phyloP scores from a whole-genome alignment of 2,329 filamentous ascomycete species.

The Plenodomus tracheiphilus region DNA sequence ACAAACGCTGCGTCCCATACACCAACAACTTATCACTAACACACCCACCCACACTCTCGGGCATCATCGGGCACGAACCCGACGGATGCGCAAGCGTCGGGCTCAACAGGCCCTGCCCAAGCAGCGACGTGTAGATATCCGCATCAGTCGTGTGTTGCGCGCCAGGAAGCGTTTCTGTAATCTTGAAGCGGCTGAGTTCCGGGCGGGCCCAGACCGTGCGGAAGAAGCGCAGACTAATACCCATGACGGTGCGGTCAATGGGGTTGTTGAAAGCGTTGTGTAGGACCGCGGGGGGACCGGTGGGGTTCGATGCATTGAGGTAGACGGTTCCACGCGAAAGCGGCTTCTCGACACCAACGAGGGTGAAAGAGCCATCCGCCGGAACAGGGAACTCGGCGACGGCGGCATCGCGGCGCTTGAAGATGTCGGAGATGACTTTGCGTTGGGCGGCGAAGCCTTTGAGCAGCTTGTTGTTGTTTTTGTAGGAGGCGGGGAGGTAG shows the following conservation, averaged over 20 bases:
- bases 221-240: constrained; percentile 39
- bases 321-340: constrained; percentile 39
- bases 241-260: constrained; percentile 30
- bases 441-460: constrained; percentile 28
- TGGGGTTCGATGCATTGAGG: constrained; percentile 37
- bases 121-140: constrained; percentile 23
- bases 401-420: constrained; percentile 26
- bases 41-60: constrained; percentile 30
- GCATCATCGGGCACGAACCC: constrained; percentile 37
- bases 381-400: constrained; percentile 42
- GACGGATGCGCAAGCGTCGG: constrained; percentile 38
- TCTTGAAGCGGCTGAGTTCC: constrained; percentile 25
- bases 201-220: constrained; percentile 36
- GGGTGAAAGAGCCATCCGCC: constrained; percentile 30
- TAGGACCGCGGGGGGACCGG: constrained; percentile 26
- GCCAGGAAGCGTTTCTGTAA: constrained; percentile 28
- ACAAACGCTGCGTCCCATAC: constrained; percentile 33
- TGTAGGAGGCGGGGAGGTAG: constrained; percentile 31
- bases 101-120: constrained; percentile 20
- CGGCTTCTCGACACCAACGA: constrained; percentile 38
- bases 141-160: constrained; percentile 26
- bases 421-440: constrained; percentile 22
- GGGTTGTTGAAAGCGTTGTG: constrained; percentile 36
- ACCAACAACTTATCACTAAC: constrained; percentile 30
- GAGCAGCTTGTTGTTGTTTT: constrained; percentile 22